Base-by-base conservation (phyloP, 345 rosid species). In the Brassica nigra region DNA sequence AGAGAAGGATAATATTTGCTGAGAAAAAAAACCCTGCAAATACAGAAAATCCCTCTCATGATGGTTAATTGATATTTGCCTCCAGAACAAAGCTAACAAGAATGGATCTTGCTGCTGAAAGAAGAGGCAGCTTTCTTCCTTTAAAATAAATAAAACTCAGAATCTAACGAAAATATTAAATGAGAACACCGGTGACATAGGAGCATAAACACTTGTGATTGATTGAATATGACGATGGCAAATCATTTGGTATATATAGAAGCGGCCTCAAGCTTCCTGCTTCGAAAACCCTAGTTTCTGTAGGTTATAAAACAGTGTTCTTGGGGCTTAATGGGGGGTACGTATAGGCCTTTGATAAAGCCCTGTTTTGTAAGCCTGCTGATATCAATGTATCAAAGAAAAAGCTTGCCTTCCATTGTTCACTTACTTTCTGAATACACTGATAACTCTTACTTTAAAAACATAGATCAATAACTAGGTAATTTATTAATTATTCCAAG, bases 61-160 rank as follows among this genome's bases (percentile, higher is more conserved):
- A 52, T 7, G 75, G 39, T 15, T 11, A 18, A 68, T 85, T 68
- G 28, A 59, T 89, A 12, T 89, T 37, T 80, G 88, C 90, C 89
- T 66, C 89, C 67, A 87, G 90, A 89, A 89, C 93, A 89, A 89
- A 85, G 93, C 93, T 76, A 44, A 81, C 89, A 87, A 86, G 89
- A 67, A 86, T 75, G 59, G 44, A 57, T 20, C 49, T 79, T 61
- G 73, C 29, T 58, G 28, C 9, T 1, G 5, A 16, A 16, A 59
- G 9, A 30, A 62, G 7, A 55, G 54, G 14, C 8, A 27, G 5
- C 52, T 36, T 28, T n/a, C 47, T 37, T 31, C 5, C 47, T 39
- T 39, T 8, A 8, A 33, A 0, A 33, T 8, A 10, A 61, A 5
- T 14, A 1, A 15, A 34, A 4, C 20, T 14, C 1, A 57, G 0